Evolutionary conservation across 805 yeast genomes (phyloP), one percentile per base, ranked within the genome.

Genomic region (Metschnikowia hibisci): DNA sequence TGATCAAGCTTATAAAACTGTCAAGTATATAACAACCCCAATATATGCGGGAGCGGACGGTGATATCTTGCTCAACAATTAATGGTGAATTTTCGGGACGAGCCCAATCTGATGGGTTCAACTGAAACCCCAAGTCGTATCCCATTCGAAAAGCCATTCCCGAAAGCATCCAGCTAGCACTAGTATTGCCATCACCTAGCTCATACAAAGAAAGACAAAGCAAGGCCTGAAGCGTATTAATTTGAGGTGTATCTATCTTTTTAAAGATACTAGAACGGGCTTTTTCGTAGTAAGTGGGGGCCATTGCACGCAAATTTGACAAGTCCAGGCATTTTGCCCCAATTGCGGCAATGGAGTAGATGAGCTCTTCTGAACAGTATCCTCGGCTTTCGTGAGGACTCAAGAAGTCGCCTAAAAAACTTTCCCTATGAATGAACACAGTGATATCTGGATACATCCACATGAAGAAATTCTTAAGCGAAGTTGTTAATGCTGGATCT

Each of bases 61-160:
- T 44, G 3, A 46, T 42, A 30, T 53, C 50, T 31, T 42, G 40
- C 13, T 46, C 28, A 4, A 45, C 39, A 16, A 53, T 39, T 6
- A 47, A 27, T 4, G 43, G 29, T 8, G 32, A 15, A 6, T 16
- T 30, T 14, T 35, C 39, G 22, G 30, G 14, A 6, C 26, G 15
- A 10, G 50, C 34, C 56, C 55, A 51, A 25, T 51, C 54, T 11
- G 40, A 32, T 5, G 56, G 56, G 25, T 51, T 47, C n/a, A 51
- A 33, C 25, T 53, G 56, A 32, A 53, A 53, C 6, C 54, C 55
- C 41, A 51, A 45, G 31, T 51, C 55, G 15, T 47, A 53, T 4
- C 55, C 56, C 56, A 53, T 51, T 4, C 56, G 45, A 18, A 51
- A 45, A 6, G 56, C 55, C 56, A 53, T 53, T 8, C 56, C 56